These are phyloP conservation scores for Neopestalotiopsis clavispora DNA, from an alignment of 2,329 filamentous ascomycete genomes.

Conservation along the genomic window DNA sequence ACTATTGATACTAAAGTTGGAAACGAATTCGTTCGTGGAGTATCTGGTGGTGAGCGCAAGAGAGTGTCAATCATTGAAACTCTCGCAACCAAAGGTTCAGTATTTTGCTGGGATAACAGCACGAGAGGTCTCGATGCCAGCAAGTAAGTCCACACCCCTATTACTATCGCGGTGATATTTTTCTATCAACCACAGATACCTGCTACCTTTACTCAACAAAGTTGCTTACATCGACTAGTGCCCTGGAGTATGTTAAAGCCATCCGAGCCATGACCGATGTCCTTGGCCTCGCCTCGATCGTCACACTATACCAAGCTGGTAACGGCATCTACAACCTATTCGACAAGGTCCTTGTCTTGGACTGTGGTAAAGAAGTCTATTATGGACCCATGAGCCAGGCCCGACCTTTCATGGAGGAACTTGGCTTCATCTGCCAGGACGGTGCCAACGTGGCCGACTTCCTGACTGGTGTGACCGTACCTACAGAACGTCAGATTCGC, in stretches of 20 bases:
- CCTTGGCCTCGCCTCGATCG: slow-evolving; percentile 55
- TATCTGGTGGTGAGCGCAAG: slow-evolving; percentile 72
- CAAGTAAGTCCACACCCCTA: slow-evolving; percentile 44
- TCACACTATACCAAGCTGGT: slow-evolving; percentile 72
- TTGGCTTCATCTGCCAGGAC: slow-evolving; percentile 68
- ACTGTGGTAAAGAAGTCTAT: slow-evolving; percentile 69
- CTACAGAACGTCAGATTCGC: slow-evolving; percentile 69
- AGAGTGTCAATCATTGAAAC: slow-evolving; percentile 72
- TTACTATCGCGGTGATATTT: slow-evolving; percentile 25
- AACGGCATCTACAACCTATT: slow-evolving; percentile 73
- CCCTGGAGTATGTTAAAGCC: slow-evolving; percentile 63
- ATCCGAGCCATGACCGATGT: slow-evolving; percentile 23
- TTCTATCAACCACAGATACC: too few relatives aligned
- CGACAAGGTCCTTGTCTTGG: slow-evolving; percentile 72
- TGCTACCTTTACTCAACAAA: background rate
- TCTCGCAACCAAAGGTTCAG: slow-evolving; percentile 59
- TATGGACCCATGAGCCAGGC: slow-evolving; percentile 66
- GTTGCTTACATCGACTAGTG: slow-evolving; percentile 31
- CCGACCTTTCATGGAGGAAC: slow-evolving; percentile 65
- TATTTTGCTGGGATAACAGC: slow-evolving; percentile 72
- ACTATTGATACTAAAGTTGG: slow-evolving; percentile 67
- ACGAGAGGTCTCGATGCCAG: slow-evolving; percentile 70
- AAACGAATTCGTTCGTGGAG: slow-evolving; percentile 66
- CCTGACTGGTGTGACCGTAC: slow-evolving; percentile 68
- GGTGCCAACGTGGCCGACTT: slow-evolving; percentile 69